Conservation (phyloP, 2,329 filamentous ascomycete species). For the Aspergillus eucalypticola region DNA sequence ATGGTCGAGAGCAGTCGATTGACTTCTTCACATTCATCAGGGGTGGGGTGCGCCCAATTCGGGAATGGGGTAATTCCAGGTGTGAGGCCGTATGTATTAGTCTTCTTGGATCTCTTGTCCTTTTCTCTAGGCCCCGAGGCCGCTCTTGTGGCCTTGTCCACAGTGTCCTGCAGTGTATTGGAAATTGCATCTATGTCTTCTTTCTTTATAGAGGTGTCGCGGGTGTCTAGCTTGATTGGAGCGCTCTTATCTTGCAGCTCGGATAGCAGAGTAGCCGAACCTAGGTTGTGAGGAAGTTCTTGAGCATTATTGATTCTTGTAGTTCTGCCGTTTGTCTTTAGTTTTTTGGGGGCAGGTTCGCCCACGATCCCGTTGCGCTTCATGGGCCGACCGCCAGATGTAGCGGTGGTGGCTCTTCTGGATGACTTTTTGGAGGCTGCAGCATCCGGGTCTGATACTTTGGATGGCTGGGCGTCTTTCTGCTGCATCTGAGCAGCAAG, state of each 20-base stretch:
- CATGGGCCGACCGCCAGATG: constrained; percentile 17
- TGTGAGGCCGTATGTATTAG: constrained; percentile 53
- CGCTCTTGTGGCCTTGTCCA: constrained; percentile 21
- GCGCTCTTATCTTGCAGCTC: not conserved
- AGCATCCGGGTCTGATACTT: not conserved
- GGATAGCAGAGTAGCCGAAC: constrained; percentile 27
- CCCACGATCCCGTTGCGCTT: constrained; percentile 11
- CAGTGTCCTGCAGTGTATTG: constrained; percentile 18
- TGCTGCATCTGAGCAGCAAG: constrained; percentile 15
- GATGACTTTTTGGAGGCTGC: not conserved
- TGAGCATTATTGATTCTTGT: constrained; percentile 30
- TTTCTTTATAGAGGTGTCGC: constrained; percentile 1
- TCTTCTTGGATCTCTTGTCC: constrained; percentile 6
- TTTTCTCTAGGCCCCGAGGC: constrained; percentile 9
- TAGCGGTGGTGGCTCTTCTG: not conserved
- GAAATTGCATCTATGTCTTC: constrained; percentile 9
- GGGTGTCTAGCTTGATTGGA: not conserved
- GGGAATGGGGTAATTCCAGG: constrained; percentile 66
- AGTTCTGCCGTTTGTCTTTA: constrained; percentile 16
- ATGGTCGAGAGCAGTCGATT: constrained; percentile 63
- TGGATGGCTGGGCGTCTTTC: not conserved
- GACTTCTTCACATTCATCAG: constrained; percentile 69
- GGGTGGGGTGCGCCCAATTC: constrained; percentile 63
- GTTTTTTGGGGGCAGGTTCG: constrained; percentile 29
- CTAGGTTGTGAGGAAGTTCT: constrained; percentile 60